Base-by-base conservation (phyloP, 2,329 filamentous ascomycete genomes). In the Bipolaris gigantea region DNA sequence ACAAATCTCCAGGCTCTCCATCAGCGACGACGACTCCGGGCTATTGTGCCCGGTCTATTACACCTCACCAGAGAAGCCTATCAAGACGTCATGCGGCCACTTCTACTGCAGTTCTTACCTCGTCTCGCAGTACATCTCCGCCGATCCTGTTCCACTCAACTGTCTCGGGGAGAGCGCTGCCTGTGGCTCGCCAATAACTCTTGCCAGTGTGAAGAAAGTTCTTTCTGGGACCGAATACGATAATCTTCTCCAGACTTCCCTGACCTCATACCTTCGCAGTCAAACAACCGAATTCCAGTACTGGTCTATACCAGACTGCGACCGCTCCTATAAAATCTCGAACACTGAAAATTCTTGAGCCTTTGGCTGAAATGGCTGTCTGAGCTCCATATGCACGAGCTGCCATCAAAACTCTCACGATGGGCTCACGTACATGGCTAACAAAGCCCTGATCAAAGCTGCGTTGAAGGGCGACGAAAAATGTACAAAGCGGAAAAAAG, bases 21-120 rank as follows among this genome's bases (percentile, higher is more conserved):
- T 52, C 25, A 36, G 13, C 50, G 48, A 18, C 7, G 47, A 58
- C 8, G 43, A 53, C 9, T n/a, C 10, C 8, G 46, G 55, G 34
- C 44, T 47, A 38, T 30, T 41, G 27, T 47, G 39, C 23, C 43
- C 44, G 10, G 50, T 48, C 25, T 52, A 35, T 34, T 46, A 40
- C 23, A 52, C 42, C 13, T 35, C 42, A 46, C 33, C 42, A 16
- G 46, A 48, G 34, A 36, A n/a, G 9, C 27, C 46, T 33, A 41
- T 41, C 18, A 41, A 32, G 46, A 41, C 46, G 13, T 32, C 16
- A 10, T 48, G 46, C 25, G 18, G 35, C 36, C 36, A 40, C 46
- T 15, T 34, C 13, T 48, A 48, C 34, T 48, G 36, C 27, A 40
- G 16, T 18, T 34, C 27, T 25, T 48, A 27, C 36, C 27, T 48